Base-by-base conservation (phyloP, 768 basidiomycete genomes). In the Panaeolus cyanescens region DNA sequence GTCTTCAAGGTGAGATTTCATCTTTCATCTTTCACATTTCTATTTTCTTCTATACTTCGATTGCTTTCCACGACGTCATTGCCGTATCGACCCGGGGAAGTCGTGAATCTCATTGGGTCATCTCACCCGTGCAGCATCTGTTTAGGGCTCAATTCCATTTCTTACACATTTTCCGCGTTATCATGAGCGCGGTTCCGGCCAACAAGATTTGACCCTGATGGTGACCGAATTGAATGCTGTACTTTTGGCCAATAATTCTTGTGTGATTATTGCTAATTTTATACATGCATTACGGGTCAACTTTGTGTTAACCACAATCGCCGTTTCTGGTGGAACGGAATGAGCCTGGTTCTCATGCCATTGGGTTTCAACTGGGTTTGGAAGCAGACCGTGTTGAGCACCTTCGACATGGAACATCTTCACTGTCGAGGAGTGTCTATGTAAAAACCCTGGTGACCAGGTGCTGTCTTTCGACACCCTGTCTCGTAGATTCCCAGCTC, bases 1-100 rank as follows among this genome's bases (percentile, higher is more conserved):
- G 95, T 98, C 25, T 89, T 95, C 77, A 96, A 96, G 84, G 89
- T 90, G 68, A 39, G 79, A 71, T 56, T 62, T 42, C 33, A 54
- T 34, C 32, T 28, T 50, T 28, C 45, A 25, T 13, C 13, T 4
- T 17, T 22, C 10, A 22, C 19, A 34, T 34, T n/a, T 20, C 53
- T 50, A 13, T 28, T 36, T n/a, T 42, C 32, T 39, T 61, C 28
- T 31, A 1, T 32, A 54, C n/a, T 32, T 61, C 56, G 39, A 45
- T 37, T 58, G 42, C 36, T 32, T 36, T 22, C 17, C 8, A 39
- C 59, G 56, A 25, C 42, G 28, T 6, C 25, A 39, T 19, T 56
- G 8, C 56, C 22, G 10, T 8, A 7, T 39, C 15, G 19, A 2
- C 12, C 2, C 10, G 34, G n/a, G 28, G 22, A 32, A 33, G 32